Conservation (phyloP, 345 rosid species). For the Moricandia moricandioides region DNA sequence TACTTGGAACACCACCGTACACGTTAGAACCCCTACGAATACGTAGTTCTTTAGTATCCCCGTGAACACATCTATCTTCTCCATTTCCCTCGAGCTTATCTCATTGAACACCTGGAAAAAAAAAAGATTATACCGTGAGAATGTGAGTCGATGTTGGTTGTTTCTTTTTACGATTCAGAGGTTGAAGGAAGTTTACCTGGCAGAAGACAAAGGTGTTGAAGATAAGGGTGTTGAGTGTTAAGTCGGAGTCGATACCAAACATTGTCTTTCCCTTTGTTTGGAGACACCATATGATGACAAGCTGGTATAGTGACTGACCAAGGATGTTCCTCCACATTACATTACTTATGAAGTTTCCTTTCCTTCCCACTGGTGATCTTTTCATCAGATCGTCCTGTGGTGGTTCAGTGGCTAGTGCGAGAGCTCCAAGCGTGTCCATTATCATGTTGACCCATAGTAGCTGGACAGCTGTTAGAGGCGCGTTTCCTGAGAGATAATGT, state of each 20-base stretch:
- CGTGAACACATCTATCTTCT: slow-evolving; percentile 65
- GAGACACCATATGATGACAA: slow-evolving; percentile 61
- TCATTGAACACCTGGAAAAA: slow-evolving; percentile 64
- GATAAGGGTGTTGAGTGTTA: slow-evolving; percentile 70
- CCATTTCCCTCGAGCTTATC: slow-evolving; percentile 81
- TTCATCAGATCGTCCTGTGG: slow-evolving; percentile 74
- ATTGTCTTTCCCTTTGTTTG: slow-evolving; percentile 56
- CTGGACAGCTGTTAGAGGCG: slow-evolving; percentile 84
- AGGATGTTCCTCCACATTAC: slow-evolving; percentile 97
- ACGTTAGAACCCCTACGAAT: slow-evolving; percentile 51
- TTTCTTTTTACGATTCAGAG: not conserved
- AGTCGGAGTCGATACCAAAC: slow-evolving; percentile 55
- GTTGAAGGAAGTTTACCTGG: slow-evolving; percentile 51
- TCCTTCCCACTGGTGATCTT: slow-evolving; percentile 68
- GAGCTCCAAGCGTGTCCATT: slow-evolving; percentile 89
- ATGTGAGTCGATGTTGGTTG: not conserved
- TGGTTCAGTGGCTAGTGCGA: slow-evolving; percentile 85
- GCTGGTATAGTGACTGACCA: slow-evolving; percentile 88
- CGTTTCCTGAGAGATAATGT: slow-evolving; percentile 48
- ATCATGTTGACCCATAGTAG: slow-evolving; percentile 91
- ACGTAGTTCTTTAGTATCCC: slow-evolving; percentile 66
- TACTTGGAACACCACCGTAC: slow-evolving; percentile 66
- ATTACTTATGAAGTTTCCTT: slow-evolving; percentile 80
- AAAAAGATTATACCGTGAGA: not conserved
- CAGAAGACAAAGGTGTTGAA: slow-evolving; percentile 87